Base-by-base conservation (phyloP, 768 basidiomycete species). In the Psilocybe cubensis region DNA sequence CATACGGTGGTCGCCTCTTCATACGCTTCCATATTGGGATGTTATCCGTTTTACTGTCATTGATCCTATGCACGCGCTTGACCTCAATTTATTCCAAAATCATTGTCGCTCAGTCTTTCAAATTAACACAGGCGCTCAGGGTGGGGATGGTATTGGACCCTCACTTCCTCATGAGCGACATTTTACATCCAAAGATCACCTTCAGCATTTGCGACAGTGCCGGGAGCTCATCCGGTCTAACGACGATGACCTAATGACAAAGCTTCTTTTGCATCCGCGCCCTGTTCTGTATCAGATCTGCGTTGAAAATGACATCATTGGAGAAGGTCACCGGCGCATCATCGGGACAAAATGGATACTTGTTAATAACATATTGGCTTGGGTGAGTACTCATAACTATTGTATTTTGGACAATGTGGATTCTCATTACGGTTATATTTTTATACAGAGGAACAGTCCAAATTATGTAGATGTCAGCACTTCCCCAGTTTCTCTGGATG, bases 1-100 rank as follows among this genome's bases (percentile, higher is more conserved):
- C 0, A 43, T 74, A 10, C 59, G 70, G 9, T 75, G 68, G 69
- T 68, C 73, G 0, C 56, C 68, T 9, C 66, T 77, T 0, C 61
- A 57, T 8, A 35, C 57, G 29, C 50, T 64, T 11, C 54, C 57
- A 3, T 62, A 64, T 29, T 64, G 60, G 60, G 35, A 64, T 43
- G 51, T 56, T 3, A 31, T 54, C 3, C 18, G 11, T 21, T 60
- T 50, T 25, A 57, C 63, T 12, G 56, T 62, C 10, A 38, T 63
- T 11, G 62, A 63, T 21, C 35, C 62, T 17, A 63, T 60, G 62
- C 62, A 63, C 41, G 48, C 52, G 0, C 55, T 64, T 3, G 63
- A 64, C 27, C 48, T 64, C 1, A 60, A 60, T 11, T 47, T 60
- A 2, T 29, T 62, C 12, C 45, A 55, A 5, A 61, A 62, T 42